A percentile compares a stretch with the other conserved stretches of the same genome.
Evolutionary conservation across 2,329 filamentous ascomycete genomes (phyloP).

Genomic region (Metarhizium anisopliae): DNA sequence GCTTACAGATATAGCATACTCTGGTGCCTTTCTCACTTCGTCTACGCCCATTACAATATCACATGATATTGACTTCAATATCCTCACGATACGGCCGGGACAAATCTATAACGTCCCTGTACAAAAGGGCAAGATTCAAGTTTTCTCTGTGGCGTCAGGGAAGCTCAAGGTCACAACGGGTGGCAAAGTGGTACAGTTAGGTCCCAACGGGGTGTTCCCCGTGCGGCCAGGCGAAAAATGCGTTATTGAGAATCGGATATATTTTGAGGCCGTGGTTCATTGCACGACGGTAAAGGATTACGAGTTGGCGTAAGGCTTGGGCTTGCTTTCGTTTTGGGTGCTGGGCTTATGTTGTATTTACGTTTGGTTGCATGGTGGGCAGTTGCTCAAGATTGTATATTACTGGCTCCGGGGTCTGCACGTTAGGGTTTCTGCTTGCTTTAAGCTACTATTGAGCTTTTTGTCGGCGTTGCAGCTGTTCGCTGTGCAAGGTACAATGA

Average conservation of each 20-base stretch:
- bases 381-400: too few species aligned
- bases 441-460: too few species aligned
- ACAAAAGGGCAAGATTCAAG: conserved; percentile 22
- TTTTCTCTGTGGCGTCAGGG: conserved; percentile 30
- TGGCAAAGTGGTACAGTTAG: conserved; percentile 29
- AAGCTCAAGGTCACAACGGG: conserved; percentile 31
- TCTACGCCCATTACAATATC: conserved; percentile 26
- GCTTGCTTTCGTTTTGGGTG: too few species aligned
- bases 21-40: conserved; percentile 30
- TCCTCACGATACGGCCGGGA: conserved; percentile 31
- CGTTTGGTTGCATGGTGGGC: too few species aligned
- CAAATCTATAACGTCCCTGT: conserved; percentile 20
- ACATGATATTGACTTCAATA: conserved; percentile 30
- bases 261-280: conserved; percentile 34
- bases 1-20: conserved; percentile 32
- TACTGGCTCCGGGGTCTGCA: too few species aligned
- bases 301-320: conserved; percentile 1
- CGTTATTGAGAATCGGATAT: conserved; percentile 32
- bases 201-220: conserved; percentile 34
- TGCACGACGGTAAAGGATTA: conserved; percentile 24
- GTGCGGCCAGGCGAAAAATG: conserved; percentile 29
- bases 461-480: too few species aligned
- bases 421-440: too few species aligned
- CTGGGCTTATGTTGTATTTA: too few species aligned
- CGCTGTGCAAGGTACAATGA: too few species aligned